Conservation (phyloP, 202 grass and related monocot genomes). For the Dendrocalamus latiflorus region DNA sequence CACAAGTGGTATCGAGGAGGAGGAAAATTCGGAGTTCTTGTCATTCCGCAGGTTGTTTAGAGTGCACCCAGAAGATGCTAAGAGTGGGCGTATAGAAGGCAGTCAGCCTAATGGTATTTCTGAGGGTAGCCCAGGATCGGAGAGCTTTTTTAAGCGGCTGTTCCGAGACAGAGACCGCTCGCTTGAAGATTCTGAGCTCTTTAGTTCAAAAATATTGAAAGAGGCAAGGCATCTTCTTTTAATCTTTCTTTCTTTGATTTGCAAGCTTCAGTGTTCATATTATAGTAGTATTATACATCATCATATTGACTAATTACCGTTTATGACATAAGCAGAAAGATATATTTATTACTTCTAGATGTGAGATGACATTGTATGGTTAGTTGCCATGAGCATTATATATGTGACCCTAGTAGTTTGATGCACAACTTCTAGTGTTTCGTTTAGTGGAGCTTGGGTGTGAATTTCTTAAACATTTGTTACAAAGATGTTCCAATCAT, state of each 20-base stretch:
- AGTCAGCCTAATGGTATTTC: conserved; percentile 45
- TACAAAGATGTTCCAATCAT: background rate
- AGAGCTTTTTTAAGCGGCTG: conserved; percentile 84
- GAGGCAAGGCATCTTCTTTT: conserved; percentile 47
- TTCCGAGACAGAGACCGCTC: conserved; percentile 89
- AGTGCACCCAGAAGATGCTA: conserved; percentile 86
- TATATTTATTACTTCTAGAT: background rate
- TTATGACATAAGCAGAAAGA: background rate
- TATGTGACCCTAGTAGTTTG: conserved; percentile 6
- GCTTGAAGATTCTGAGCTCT: conserved; percentile 84
- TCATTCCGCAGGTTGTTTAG: conserved; percentile 94
- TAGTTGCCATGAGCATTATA: background rate
- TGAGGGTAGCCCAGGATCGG: conserved; percentile 91
- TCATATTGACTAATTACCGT: background rate
- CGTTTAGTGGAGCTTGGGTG: background rate
- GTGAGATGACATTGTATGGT: background rate
- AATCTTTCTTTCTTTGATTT: conserved; percentile 14
- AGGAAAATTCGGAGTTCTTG: conserved; percentile 81
- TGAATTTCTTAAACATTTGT: background rate
- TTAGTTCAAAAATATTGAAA: conserved; percentile 61
- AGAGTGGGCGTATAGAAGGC: conserved; percentile 45
- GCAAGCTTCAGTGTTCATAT: conserved; percentile 13
- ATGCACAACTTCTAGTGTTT: background rate
- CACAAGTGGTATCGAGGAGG: conserved; percentile 57
- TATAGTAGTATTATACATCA: background rate